Evolutionary conservation across 1,284 basidiomycete species (phyloP).

Genomic region (Cryptococcus sp.): DNA sequence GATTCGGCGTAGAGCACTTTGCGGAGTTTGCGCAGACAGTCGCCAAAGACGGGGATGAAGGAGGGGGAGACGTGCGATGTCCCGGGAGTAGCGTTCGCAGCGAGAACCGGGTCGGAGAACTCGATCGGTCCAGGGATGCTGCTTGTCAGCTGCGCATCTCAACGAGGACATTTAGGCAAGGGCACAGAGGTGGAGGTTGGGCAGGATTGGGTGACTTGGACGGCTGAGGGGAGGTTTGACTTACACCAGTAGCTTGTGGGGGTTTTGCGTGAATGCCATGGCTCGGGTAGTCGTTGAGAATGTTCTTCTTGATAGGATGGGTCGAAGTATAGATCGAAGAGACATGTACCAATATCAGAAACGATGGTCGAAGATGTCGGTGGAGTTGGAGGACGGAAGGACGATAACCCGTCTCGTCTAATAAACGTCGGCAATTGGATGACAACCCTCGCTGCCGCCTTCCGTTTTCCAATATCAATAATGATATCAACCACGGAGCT

Average conservation of each 20-base stretch:
- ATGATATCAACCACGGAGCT: no score
- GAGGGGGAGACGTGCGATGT: conserved; percentile 87
- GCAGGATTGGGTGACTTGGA: background rate
- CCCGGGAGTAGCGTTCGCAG: conserved; percentile 54
- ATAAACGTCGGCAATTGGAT: no score
- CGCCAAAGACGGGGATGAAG: conserved; percentile 84
- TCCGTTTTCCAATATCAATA: no score
- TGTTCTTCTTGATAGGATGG: background rate
- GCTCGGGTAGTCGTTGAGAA: background rate
- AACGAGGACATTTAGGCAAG: conserved; percentile 20
- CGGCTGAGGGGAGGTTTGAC: no score
- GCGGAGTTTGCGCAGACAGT: conserved; percentile 81
- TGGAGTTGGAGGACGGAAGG: no score
- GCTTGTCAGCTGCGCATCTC: background rate
- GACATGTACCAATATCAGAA: background rate
- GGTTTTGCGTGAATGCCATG: conserved; percentile 30
- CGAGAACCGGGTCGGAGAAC: conserved; percentile 47
- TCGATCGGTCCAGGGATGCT: conserved; percentile 49
- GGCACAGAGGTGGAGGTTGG: conserved; percentile 21
- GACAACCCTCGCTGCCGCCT: no score
- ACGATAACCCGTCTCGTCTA: no score
- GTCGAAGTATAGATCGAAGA: background rate
- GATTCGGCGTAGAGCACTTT: conserved; percentile 68
- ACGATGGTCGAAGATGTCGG: no score
- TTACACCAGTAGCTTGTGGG: conserved; percentile 46